phyloP scores from a whole-genome alignment of 768 basidiomycete genomes.

The Hortiboletus campestris region DNA sequence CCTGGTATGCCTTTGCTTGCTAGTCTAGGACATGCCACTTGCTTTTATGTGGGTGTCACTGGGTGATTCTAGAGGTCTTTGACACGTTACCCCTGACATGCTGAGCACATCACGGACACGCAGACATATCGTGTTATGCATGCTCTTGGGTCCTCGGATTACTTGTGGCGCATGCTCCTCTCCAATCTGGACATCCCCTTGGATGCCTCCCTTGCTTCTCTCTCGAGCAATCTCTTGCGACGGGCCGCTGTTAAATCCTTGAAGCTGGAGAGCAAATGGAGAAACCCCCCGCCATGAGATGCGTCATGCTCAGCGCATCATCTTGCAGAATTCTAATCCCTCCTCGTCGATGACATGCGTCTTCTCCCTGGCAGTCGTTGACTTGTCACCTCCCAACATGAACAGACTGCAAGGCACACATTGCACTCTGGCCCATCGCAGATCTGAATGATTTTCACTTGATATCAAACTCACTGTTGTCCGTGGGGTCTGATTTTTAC shows the following conservation, averaged over 20 bases:
- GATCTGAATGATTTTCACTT: too few species aligned
- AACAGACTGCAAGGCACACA: too few species aligned
- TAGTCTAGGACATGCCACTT: constrained; percentile 41
- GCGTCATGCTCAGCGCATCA: too few species aligned
- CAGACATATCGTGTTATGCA: constrained; percentile 62
- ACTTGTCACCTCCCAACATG: too few species aligned
- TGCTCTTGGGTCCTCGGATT: constrained; percentile 49
- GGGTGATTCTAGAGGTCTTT: constrained; percentile 29
- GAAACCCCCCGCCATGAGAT: too few species aligned
- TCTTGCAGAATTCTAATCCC: too few species aligned
- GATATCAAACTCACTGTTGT: too few species aligned
- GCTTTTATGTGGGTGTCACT: constrained; percentile 49
- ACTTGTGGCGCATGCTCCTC: constrained; percentile 51
- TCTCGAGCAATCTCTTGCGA: constrained; percentile 34
- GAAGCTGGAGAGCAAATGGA: too few species aligned
- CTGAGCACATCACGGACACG: constrained; percentile 26
- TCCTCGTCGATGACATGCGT: too few species aligned
- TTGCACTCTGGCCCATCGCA: too few species aligned
- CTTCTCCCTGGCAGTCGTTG: too few species aligned
- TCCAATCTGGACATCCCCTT: constrained; percentile 36
- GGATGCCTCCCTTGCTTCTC: constrained; percentile 29
- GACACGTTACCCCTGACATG: constrained; percentile 5
- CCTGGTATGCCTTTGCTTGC: constrained; percentile 30
- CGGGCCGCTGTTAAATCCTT: background rate
- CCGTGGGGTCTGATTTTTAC: too few species aligned